Evolutionary conservation across 495 filamentous ascomycete genomes (phyloP), one percentile per base, ranked within the genome.

Genomic region (Trypethelium eluteriae): DNA sequence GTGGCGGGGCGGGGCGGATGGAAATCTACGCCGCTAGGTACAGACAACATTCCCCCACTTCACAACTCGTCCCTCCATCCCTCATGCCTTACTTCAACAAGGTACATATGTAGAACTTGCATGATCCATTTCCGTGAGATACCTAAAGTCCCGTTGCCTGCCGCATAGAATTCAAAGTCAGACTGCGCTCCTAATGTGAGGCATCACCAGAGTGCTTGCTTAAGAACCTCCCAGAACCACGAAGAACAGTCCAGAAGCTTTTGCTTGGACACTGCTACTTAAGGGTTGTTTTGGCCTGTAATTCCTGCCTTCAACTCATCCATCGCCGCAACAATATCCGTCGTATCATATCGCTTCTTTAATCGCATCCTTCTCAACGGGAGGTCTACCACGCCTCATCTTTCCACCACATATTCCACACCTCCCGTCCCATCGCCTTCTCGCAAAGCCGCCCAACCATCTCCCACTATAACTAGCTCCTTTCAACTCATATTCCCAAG

Each of bases 401-500:
- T 36, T 59, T n/a, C n/a, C 6, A 32, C 18, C 10, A 25, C 2
- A 7, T 9, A 59, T 18, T n/a, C 56, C 47, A 53, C 10, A 36
- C 53, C 36, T 25, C 25, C 25, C 25, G 25, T 25, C 25, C 25
- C 25, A 25, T 25, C 25, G 25, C 25, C 25, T 25, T 25, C 25
- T 25, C 25, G 25, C 25, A 25, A 25, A 25, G 25, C 25, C 25
- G 25, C 64, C 18, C 32, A 38, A 66, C 3, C 7, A 61, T 36
- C 12, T 36, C 16, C 16, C 41, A 34, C 32, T 18, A 66, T 2
- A 56, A 18, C 2, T 25, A 3, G 14, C 47, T 35, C 18, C n/a
- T 18, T 9, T 9, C 56, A 9, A 7, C 25, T 35, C 36, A 64
- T 47, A 50, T 14, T 39, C 6, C 49, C 66, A 68, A 64, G 64